Evolutionary conservation across 2,329 filamentous ascomycete genomes (phyloP).

Genomic region (Cryphonectria japonica): DNA sequence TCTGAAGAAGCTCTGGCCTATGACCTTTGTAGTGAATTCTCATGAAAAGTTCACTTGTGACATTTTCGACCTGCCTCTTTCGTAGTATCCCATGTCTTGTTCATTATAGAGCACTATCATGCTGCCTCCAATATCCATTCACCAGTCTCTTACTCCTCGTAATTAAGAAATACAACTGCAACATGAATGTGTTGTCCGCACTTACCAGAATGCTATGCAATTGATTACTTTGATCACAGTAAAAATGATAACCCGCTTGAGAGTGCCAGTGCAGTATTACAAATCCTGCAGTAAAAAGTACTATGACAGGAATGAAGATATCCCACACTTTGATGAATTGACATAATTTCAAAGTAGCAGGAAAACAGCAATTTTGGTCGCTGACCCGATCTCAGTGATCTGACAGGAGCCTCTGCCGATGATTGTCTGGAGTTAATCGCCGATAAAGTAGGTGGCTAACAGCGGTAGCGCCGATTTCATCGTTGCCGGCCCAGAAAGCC

Average conservation of each 20-base stretch:
- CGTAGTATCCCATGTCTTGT: not conserved
- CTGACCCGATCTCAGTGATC: not conserved
- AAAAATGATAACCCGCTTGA: not conserved
- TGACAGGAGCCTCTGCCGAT: not conserved
- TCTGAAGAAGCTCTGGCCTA: not conserved
- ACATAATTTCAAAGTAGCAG: not conserved
- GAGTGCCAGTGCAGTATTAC: not conserved
- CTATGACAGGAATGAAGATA: not conserved
- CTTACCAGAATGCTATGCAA: not conserved
- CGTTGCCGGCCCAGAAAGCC: conserved; percentile 9
- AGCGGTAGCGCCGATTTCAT: not conserved
- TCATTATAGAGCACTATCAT: not conserved
- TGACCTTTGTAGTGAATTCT: not conserved
- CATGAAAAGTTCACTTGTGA: not conserved
- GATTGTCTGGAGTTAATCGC: not conserved
- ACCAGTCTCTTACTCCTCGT: not conserved
- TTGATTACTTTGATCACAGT: too few species aligned
- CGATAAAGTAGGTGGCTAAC: not conserved
- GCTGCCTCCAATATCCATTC: not conserved
- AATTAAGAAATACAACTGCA: not conserved
- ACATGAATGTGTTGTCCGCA: not conserved
- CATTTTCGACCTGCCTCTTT: not conserved
- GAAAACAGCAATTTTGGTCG: not conserved
- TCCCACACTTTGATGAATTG: not conserved
- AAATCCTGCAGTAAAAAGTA: not conserved